phyloP scores from a whole-genome alignment of 176 grass and related monocot genomes.

The Carex kokanica region DNA sequence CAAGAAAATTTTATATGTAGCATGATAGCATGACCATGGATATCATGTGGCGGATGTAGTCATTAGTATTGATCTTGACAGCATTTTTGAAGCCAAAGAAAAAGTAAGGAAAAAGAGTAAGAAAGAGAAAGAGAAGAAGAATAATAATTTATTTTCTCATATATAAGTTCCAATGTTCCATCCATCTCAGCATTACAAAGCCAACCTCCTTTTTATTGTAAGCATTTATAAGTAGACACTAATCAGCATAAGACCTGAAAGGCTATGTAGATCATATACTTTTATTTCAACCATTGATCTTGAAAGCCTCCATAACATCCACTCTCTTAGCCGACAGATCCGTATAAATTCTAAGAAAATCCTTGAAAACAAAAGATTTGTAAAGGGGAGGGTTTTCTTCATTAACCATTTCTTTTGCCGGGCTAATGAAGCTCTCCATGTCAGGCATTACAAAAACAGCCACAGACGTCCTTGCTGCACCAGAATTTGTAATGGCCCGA shows the following conservation, averaged over 20 bases:
- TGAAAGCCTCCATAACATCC: slow-evolving; percentile 59
- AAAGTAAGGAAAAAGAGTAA: neutral
- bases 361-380: slow-evolving; percentile 35
- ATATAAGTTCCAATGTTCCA: slow-evolving; percentile 6
- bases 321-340: slow-evolving; percentile 40
- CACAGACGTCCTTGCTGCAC: slow-evolving; percentile 27
- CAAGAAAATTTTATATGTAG: neutral
- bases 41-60: too few species aligned
- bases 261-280: neutral
- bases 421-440: slow-evolving; percentile 37
- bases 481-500: slow-evolving; percentile 34
- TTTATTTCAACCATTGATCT: slow-evolving; percentile 18
- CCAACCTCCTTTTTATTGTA: neutral
- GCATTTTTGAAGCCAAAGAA: neutral
- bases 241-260: neutral
- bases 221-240: neutral
- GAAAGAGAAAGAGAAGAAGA: neutral
- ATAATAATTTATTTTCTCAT: neutral
- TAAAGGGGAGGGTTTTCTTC: slow-evolving; percentile 21
- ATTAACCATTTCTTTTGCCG: slow-evolving; percentile 5
- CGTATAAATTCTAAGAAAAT: slow-evolving; percentile 47
- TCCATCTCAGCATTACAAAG: slow-evolving; percentile 8
- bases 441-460: slow-evolving; percentile 42
- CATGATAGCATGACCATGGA: too few species aligned
- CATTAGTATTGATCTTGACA: neutral